Conservation (phyloP, 306 rosid species). For the Dryas octopetala region DNA sequence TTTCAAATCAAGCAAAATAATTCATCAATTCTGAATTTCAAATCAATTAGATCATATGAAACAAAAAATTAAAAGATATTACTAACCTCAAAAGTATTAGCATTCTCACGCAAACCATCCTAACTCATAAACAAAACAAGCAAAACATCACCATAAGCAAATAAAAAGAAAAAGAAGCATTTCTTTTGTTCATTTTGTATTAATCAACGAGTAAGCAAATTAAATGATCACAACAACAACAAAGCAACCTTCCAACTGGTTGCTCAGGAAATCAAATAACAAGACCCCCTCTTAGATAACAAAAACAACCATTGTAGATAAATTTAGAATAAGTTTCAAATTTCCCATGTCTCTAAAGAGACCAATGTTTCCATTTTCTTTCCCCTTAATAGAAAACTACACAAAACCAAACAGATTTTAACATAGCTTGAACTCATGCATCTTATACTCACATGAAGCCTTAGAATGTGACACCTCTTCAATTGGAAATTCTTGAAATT, state of each 20-base stretch:
- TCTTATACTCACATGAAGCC: constrained; percentile 49
- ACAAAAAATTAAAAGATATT: not conserved
- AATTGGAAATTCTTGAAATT: constrained; percentile 35
- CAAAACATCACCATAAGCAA: not conserved
- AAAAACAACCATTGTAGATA: not conserved
- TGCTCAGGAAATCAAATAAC: not conserved
- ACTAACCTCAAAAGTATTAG: constrained; percentile 44
- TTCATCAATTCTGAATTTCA: not conserved
- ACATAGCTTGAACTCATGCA: not conserved
- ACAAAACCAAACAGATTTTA: constrained; percentile 3
- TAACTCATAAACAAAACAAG: constrained; percentile 22
- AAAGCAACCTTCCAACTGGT: not conserved
- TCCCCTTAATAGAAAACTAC: not conserved
- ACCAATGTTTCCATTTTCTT: not conserved
- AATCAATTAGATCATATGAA: not conserved
- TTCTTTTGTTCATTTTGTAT: not conserved
- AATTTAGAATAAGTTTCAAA: not conserved
- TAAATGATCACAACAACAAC: constrained; percentile 2
- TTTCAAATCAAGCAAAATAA: not conserved
- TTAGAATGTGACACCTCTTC: constrained; percentile 42
- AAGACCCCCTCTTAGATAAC: not conserved
- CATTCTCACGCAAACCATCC: constrained; percentile 33
- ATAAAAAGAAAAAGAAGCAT: not conserved
- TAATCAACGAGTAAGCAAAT: constrained; percentile 11
- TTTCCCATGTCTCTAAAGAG: not conserved